Evolutionary conservation across 1,284 basidiomycete species (phyloP).

Genomic region (Albatrellus sp.): DNA sequence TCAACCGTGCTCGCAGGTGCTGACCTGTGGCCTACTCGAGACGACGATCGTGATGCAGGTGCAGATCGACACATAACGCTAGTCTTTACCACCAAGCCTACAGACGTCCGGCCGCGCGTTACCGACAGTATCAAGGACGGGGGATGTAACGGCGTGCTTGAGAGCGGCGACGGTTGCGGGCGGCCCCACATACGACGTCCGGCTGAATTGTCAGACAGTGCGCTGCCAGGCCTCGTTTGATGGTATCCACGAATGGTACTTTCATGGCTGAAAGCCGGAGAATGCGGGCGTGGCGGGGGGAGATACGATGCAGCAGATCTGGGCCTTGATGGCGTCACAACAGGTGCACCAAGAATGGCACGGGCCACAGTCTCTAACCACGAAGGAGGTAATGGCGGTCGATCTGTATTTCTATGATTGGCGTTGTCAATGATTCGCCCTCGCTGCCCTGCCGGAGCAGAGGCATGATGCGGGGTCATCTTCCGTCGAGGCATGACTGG

Average conservation of each 20-base stretch:
- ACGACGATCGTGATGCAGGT: constrained; percentile 30
- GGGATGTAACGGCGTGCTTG: background rate
- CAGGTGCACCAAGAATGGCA: constrained; percentile 38
- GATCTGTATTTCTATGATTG: constrained; percentile 7
- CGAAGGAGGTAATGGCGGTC: constrained; percentile 37
- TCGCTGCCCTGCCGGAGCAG: constrained; percentile 3
- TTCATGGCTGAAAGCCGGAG: constrained; percentile 5
- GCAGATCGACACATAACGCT: constrained; percentile 54
- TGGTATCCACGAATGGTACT: constrained; percentile 3
- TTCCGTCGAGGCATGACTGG: constrained; percentile 31
- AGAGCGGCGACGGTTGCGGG: too few relatives aligned
- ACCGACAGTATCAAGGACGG: background rate
- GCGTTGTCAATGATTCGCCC: background rate
- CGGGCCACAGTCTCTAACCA: constrained; percentile 55
- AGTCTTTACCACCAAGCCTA: constrained; percentile 35
- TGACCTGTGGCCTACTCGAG: constrained; percentile 15
- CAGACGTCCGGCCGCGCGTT: constrained; percentile 3
- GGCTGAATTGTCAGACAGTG: background rate
- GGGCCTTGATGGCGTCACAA: constrained; percentile 32
- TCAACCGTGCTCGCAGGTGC: constrained; percentile 4
- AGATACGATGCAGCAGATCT: background rate
- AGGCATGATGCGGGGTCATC: background rate
- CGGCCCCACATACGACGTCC: too few relatives aligned
- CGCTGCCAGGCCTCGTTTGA: background rate
- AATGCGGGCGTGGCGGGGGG: background rate